phyloP scores from a whole-genome alignment of 2,329 filamentous ascomycete species.

The Diaporthe vaccinii region DNA sequence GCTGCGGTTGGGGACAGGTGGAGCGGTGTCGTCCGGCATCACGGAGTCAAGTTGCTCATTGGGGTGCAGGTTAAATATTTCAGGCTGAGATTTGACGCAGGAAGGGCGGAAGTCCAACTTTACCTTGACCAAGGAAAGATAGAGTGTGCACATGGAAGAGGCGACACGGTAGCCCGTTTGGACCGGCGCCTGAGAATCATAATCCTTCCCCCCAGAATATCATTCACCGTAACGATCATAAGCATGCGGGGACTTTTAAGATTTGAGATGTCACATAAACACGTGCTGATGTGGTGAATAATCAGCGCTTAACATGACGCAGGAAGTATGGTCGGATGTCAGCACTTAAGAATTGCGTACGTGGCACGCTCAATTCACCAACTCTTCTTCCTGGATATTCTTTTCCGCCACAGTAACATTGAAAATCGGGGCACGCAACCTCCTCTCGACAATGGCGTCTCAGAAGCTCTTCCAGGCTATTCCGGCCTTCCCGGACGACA shows the following conservation, averaged over 20 bases:
- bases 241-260: not conserved
- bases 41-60: not conserved
- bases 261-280: not conserved
- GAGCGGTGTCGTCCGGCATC: conserved; percentile 12
- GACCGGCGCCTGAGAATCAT: not conserved
- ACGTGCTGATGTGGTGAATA: not conserved
- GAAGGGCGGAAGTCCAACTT: not conserved
- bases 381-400: not conserved
- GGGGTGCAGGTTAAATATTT: not conserved
- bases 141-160: not conserved
- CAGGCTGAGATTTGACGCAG: not conserved
- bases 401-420: not conserved
- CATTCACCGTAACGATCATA: no score
- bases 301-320: not conserved
- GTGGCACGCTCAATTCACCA: not conserved
- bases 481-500: conserved; percentile 42
- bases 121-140: not conserved
- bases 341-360: not conserved
- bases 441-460: conserved; percentile 9
- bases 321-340: not conserved
- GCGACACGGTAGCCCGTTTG: not conserved
- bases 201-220: not conserved
- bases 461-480: conserved; percentile 38
- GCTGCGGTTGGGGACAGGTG: not conserved
- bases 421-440: accelerated